Conservation (phyloP, 495 filamentous ascomycete genomes). For the Staphylotrichum longicolle region DNA sequence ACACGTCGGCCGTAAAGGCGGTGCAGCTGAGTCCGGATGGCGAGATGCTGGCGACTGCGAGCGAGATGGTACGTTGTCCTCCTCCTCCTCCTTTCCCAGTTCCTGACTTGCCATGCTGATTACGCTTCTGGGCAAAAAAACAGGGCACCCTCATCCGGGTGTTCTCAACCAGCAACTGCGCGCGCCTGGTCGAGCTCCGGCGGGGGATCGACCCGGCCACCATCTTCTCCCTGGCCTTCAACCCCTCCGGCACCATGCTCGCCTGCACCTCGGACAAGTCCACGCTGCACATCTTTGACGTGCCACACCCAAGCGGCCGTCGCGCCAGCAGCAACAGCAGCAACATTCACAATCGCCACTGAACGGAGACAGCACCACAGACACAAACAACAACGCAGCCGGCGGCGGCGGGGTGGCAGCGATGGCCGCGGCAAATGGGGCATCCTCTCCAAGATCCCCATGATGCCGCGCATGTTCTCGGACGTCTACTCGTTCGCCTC, state of each 20-base stretch:
- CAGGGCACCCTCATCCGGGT: constrained; percentile 87
- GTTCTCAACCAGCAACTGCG: constrained; percentile 72
- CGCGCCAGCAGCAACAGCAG: constrained; percentile 60
- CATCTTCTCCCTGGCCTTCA: constrained; percentile 85
- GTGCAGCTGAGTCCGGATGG: constrained; percentile 78
- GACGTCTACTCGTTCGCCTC: constrained; percentile 80
- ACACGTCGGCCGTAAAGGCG: constrained; percentile 74
- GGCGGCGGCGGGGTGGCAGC: not conserved
- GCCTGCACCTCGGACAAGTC: constrained; percentile 97
- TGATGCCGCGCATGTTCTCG: constrained; percentile 76
- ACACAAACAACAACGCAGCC: not conserved
- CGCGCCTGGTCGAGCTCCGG: constrained; percentile 76
- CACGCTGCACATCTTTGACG: constrained; percentile 89
- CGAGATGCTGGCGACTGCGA: constrained; percentile 83
- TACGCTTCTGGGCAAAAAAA: not conserved
- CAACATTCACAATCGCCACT: constrained; percentile 32
- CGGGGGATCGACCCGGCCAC: constrained; percentile 84
- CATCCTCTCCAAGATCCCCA: constrained; percentile 69
- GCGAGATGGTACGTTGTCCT: constrained; percentile 63
- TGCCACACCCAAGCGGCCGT: constrained; percentile 57
- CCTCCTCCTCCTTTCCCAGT: not conserved
- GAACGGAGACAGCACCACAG: too few species aligned
- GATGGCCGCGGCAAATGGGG: constrained; percentile 69
- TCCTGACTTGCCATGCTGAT: not conserved
- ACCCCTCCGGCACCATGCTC: constrained; percentile 70